Evolutionary conservation across 768 basidiomycete species (phyloP).

Genomic region (Gyrodon lividus): DNA sequence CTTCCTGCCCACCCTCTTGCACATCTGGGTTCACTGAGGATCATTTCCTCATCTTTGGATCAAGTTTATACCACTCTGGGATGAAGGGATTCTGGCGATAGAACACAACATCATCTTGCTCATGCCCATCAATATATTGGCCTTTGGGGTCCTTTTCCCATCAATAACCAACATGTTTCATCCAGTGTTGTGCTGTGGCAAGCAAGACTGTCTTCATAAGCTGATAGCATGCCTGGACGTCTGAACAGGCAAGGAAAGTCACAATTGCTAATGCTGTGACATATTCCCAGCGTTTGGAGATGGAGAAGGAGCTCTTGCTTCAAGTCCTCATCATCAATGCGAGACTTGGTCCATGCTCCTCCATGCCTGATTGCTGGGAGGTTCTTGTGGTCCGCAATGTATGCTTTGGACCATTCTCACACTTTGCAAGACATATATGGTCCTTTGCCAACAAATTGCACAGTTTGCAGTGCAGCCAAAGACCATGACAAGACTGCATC

Average conservation of each 20-base stretch:
- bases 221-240: too few relatives aligned
- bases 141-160: conserved; percentile 25
- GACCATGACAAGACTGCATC: not conserved
- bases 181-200: conserved; percentile 24
- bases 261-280: conserved; percentile 3
- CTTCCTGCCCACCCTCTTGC: too few relatives aligned
- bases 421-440: conserved; percentile 1
- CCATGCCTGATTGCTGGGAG: conserved; percentile 16
- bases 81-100: too few relatives aligned
- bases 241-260: too few relatives aligned
- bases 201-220: not conserved
- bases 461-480: not conserved
- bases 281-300: conserved; percentile 24
- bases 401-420: conserved; percentile 7
- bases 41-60: conserved; percentile 9
- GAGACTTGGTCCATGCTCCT: conserved; percentile 10
- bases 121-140: not conserved
- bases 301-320: conserved; percentile 21
- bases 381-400: conserved; percentile 17
- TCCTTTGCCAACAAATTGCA: not conserved
- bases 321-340: conserved; percentile 33
- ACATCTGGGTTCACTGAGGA: too few relatives aligned
- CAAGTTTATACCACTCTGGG: conserved; percentile 5
- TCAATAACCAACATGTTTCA: conserved; percentile 19
- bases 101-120: too few relatives aligned